A percentile compares a stretch with the other conserved stretches of the same genome.
These are phyloP conservation scores for Colletotrichum sp. DNA, from an alignment of 2,329 filamentous ascomycete genomes.

Conservation along the genomic window DNA sequence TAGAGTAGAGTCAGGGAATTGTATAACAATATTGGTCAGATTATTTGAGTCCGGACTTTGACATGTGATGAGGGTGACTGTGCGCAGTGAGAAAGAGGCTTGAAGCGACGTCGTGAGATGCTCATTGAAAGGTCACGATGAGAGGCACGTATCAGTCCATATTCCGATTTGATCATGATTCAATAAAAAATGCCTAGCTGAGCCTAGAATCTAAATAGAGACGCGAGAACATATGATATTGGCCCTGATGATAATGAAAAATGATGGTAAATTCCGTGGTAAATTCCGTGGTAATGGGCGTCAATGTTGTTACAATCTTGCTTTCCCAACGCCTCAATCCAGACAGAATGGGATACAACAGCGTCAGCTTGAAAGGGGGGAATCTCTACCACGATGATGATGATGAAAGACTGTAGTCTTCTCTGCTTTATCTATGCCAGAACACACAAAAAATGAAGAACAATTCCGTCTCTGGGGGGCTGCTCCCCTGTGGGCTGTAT, in stretches of 20 bases:
- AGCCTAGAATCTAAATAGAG: not conserved
- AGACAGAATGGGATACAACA: not conserved
- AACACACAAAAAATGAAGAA: not conserved
- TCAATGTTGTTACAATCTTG: conserved; percentile 1
- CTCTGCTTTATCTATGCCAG: not conserved
- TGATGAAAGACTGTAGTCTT: not conserved
- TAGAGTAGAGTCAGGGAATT: not conserved
- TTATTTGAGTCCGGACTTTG: not conserved
- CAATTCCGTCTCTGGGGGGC: not conserved
- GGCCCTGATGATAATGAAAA: not conserved
- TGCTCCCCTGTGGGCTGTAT: not conserved
- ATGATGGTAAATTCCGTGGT: not conserved
- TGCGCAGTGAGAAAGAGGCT: not conserved
- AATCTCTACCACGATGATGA: not conserved
- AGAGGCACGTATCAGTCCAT: fast-evolving
- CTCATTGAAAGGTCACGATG: not conserved
- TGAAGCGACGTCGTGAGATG: not conserved
- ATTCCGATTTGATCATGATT: not conserved
- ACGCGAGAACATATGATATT: not conserved
- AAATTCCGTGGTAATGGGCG: not conserved
- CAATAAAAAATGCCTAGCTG: not conserved
- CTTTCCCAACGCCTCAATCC: not conserved
- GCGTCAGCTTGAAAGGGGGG: not conserved
- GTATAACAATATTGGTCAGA: not conserved
- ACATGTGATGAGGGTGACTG: not conserved